phyloP scores from a whole-genome alignment of 2,329 filamentous ascomycete genomes.

The Neopestalotiopsis sp. region DNA sequence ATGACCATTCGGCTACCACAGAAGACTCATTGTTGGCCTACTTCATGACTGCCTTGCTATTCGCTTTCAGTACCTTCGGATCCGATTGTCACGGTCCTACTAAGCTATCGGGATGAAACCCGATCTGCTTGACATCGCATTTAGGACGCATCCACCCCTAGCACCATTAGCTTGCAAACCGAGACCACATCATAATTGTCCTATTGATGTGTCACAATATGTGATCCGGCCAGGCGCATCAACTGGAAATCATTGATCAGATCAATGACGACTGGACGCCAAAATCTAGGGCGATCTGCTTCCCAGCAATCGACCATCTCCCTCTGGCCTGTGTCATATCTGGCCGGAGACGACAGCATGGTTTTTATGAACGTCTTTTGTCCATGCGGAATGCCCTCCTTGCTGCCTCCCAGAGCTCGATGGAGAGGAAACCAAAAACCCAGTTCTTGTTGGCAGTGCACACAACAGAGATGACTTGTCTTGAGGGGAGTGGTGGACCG shows the following conservation, averaged over 20 bases:
- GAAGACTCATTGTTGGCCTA: slow-evolving; percentile 46
- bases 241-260: slow-evolving; percentile 52
- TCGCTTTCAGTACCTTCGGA: slow-evolving; percentile 48
- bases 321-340: slow-evolving; percentile 54
- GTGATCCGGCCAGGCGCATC: slow-evolving; percentile 64
- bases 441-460: slow-evolving; percentile 86
- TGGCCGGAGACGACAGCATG: slow-evolving; percentile 65
- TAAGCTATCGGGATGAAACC: slow-evolving; percentile 30
- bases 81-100: slow-evolving; percentile 30
- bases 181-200: slow-evolving; percentile 46
- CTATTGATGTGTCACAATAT: slow-evolving; percentile 50
- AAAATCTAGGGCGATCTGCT: slow-evolving; percentile 40
- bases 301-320: slow-evolving; percentile 32
- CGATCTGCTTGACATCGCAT: slow-evolving; percentile 22
- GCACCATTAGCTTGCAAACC: slow-evolving; percentile 39
- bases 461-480: slow-evolving; percentile 73
- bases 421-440: slow-evolving; percentile 90
- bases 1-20: slow-evolving; percentile 49
- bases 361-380: slow-evolving; percentile 98
- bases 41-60: slow-evolving; percentile 41
- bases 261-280: slow-evolving; percentile 54
- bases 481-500: slow-evolving; percentile 28
- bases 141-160: slow-evolving; percentile 32
- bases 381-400: slow-evolving; percentile 76
- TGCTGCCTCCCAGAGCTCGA: slow-evolving; percentile 39